phyloP scores from a whole-genome alignment of 352 stramenopile genomes.

The Pilasporangium apinafurcum region DNA sequence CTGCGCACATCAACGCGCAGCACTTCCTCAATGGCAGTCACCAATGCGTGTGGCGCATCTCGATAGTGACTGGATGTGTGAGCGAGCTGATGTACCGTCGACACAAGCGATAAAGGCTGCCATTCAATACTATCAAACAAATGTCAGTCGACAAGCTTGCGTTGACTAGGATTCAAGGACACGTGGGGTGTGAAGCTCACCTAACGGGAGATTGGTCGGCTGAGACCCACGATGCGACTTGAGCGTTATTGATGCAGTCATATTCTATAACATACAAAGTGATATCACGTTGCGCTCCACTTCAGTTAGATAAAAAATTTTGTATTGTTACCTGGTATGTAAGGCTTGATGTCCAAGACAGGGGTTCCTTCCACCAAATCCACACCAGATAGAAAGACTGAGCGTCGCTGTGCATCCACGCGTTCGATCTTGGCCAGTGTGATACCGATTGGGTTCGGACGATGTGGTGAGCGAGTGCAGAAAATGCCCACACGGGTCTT shows the following conservation, averaged over 20 bases:
- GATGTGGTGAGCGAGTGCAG: slow-evolving; percentile 94
- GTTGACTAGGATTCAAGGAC: not conserved
- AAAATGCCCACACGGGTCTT: slow-evolving; percentile 91
- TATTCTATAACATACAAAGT: slow-evolving; percentile 18
- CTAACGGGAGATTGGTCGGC: slow-evolving; percentile 22
- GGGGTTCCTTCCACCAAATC: slow-evolving; percentile 96
- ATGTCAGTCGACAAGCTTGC: not conserved
- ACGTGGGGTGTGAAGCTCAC: too few relatives aligned
- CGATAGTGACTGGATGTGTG: slow-evolving; percentile 38
- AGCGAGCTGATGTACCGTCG: slow-evolving; percentile 24
- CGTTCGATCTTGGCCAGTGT: slow-evolving; percentile 85
- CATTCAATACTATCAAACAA: slow-evolving; percentile 31
- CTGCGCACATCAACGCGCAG: slow-evolving; percentile 70
- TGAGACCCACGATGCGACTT: slow-evolving; percentile 33
- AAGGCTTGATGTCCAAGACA: slow-evolving; percentile 98
- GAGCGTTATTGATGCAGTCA: slow-evolving; percentile 40
- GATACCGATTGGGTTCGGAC: slow-evolving; percentile 95
- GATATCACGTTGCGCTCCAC: not conserved
- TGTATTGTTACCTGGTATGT: slow-evolving; percentile 87
- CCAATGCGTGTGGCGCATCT: slow-evolving; percentile 16
- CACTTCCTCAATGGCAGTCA: slow-evolving; percentile 53
- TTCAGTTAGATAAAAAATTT: not conserved
- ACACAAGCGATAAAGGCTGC: slow-evolving; percentile 15
- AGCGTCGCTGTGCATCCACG: slow-evolving; percentile 49
- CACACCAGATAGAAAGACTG: slow-evolving; percentile 79